Evolutionary conservation across 768 basidiomycete genomes (phyloP).

Genomic region (Xanthoconium purpureum): DNA sequence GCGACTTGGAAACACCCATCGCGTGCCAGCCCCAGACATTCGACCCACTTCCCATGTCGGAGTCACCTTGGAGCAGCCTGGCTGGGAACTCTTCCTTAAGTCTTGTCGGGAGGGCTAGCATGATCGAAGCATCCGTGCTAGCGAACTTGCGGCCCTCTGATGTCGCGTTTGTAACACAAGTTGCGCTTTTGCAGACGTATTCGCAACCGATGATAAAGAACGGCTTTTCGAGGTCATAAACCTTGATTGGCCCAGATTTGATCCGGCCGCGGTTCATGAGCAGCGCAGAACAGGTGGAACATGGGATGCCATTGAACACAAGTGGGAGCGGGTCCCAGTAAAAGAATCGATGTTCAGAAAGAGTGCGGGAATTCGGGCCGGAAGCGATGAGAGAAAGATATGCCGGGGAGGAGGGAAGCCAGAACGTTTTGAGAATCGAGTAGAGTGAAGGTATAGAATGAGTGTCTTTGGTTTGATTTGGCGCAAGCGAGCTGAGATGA

Average conservation of each 20-base stretch:
- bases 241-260: slow-evolving; percentile 68
- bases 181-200: slow-evolving; percentile 58
- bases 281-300: slow-evolving; percentile 59
- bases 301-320: slow-evolving; percentile 77
- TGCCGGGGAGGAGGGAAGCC: slow-evolving; percentile 75
- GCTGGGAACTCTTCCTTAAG: slow-evolving; percentile 77
- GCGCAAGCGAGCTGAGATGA: slow-evolving; percentile 63
- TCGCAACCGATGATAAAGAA: slow-evolving; percentile 87
- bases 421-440: slow-evolving; percentile 77
- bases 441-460: slow-evolving; percentile 68
- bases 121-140: slow-evolving; percentile 68
- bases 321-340: slow-evolving; percentile 86
- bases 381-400: slow-evolving; percentile 78
- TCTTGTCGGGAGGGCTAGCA: slow-evolving; percentile 63
- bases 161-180: slow-evolving; percentile 43
- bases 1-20: slow-evolving; percentile 62
- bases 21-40: slow-evolving; percentile 78
- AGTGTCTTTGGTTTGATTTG: slow-evolving; percentile 41
- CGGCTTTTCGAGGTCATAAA: slow-evolving; percentile 75
- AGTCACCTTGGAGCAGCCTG: slow-evolving; percentile 51
- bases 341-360: slow-evolving; percentile 74
- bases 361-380: slow-evolving; percentile 59
- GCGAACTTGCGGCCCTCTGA: slow-evolving; percentile 64
- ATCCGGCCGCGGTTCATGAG: slow-evolving; percentile 71
- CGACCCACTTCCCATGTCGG: slow-evolving; percentile 54